Conservation (phyloP, 176 grass and related monocot genomes). For the Zea luxurians region DNA sequence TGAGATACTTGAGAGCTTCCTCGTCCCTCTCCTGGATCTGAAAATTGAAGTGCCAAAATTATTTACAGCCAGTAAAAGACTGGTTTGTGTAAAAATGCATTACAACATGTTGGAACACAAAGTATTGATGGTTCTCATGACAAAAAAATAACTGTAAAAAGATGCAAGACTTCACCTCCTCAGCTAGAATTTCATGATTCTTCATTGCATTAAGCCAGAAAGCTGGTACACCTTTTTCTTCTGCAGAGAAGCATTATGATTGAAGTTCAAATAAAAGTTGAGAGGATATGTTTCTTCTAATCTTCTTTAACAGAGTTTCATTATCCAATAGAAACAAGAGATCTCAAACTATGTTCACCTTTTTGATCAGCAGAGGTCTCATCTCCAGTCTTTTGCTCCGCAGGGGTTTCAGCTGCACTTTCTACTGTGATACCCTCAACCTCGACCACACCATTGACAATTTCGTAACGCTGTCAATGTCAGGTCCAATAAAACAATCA, state of each 20-base stretch:
- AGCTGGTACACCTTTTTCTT: conserved; percentile 80
- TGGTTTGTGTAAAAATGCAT: background rate
- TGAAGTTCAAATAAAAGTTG: background rate
- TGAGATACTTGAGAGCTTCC: conserved; percentile 79
- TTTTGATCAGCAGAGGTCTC: conserved; percentile 48
- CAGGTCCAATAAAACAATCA: conserved; percentile 35
- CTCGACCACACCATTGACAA: conserved; percentile 81
- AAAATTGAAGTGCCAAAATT: conserved; percentile 12
- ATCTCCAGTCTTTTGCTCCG: conserved; percentile 50
- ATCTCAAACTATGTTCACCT: conserved; percentile 19
- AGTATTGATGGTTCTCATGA: background rate
- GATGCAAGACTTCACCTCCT: conserved; percentile 56
- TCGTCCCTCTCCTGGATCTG: conserved; percentile 94
- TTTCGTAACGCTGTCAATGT: conserved; percentile 69
- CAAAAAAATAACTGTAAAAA: background rate
- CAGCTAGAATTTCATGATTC: conserved; percentile 78
- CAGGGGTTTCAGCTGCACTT: conserved; percentile 51
- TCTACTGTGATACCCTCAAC: conserved; percentile 63
- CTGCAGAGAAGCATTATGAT: conserved; percentile 29
- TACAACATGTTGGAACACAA: background rate
- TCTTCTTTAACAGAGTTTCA: background rate
- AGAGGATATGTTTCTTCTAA: background rate
- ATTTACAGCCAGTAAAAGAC: conserved; percentile 4
- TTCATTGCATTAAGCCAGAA: conserved; percentile 99
- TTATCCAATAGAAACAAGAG: background rate